phyloP scores from a whole-genome alignment of 495 filamentous ascomycete species.

The Collariella sp. region DNA sequence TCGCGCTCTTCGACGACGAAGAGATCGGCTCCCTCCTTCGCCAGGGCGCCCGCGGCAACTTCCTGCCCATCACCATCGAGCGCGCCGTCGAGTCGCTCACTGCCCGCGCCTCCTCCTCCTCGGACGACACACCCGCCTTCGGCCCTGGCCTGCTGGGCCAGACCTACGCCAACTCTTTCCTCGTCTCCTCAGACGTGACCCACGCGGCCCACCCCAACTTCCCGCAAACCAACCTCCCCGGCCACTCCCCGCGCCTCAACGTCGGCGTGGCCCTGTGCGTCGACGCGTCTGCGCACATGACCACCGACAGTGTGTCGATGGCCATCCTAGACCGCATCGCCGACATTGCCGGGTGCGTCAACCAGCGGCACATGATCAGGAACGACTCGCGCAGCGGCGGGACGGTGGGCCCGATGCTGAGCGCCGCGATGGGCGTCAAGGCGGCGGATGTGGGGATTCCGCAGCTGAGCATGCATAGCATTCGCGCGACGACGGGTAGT shows the following conservation, averaged over 20 bases:
- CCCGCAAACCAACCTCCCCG: slow-evolving; percentile 65
- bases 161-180: slow-evolving; percentile 86
- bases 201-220: slow-evolving; percentile 97
- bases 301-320: slow-evolving; percentile 73
- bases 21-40: slow-evolving; percentile 87
- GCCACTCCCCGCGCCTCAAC: slow-evolving; percentile 84
- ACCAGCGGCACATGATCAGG: slow-evolving; percentile 91
- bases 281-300: slow-evolving; percentile 92
- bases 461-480: slow-evolving; percentile 90
- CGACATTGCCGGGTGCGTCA: slow-evolving; percentile 53
- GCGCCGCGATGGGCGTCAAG: slow-evolving; percentile 67
- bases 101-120: slow-evolving; percentile 9
- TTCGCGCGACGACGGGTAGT: slow-evolving; percentile 81
- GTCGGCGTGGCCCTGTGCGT: slow-evolving; percentile 73
- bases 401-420: slow-evolving; percentile 92
- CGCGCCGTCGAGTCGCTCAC: slow-evolving; percentile 66
- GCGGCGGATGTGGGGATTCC: slow-evolving; percentile 86
- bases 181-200: slow-evolving; percentile 86
- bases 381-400: slow-evolving; percentile 85
- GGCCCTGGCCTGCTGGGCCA: slow-evolving; percentile 64
- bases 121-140: slow-evolving; percentile 30
- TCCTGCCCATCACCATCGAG: slow-evolving; percentile 69
- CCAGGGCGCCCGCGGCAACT: slow-evolving; percentile 84
- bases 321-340: slow-evolving; percentile 68
- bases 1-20: slow-evolving; percentile 90